A percentile compares a stretch with the other conserved stretches of the same genome.
Evolutionary conservation across 108 stramenopile genomes (phyloP).

Genomic region (Licmophora abbreviata): DNA sequence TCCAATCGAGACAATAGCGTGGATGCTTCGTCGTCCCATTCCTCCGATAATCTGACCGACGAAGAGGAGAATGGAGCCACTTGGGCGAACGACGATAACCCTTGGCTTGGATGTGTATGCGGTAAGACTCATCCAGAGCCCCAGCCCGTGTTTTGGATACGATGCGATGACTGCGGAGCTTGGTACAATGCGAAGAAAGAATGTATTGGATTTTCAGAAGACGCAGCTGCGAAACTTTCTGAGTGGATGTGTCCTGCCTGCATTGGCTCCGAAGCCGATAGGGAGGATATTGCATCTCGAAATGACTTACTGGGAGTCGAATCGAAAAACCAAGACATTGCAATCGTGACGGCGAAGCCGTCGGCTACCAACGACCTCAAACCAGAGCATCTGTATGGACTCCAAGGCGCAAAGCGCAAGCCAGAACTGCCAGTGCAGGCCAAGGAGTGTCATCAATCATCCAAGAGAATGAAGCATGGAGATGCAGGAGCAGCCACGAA

Average conservation of each 20-base stretch:
- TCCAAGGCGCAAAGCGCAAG: no score
- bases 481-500: no score
- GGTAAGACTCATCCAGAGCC: constrained; percentile 39
- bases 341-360: no score
- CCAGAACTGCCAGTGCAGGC: no score
- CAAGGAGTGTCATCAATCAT: no score
- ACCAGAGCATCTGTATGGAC: no score
- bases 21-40: no score
- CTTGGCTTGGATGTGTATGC: constrained; percentile 73
- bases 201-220: constrained; percentile 54
- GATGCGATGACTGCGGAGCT: constrained; percentile 61
- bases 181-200: constrained; percentile 56
- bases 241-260: constrained; percentile 5
- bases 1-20: not conserved
- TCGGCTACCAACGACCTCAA: no score
- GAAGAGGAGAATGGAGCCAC: not conserved
- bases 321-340: no score
- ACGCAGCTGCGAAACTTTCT: constrained; percentile 25
- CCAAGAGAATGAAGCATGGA: no score
- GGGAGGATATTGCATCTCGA: no score
- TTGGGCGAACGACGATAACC: constrained; percentile 39
- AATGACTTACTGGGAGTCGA: no score
- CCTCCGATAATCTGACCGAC: not conserved
- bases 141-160: constrained; percentile 60
- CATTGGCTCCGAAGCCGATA: not conserved